phyloP scores from a whole-genome alignment of 2,329 filamentous ascomycete species.

The Colletotrichum chrysophilum region DNA sequence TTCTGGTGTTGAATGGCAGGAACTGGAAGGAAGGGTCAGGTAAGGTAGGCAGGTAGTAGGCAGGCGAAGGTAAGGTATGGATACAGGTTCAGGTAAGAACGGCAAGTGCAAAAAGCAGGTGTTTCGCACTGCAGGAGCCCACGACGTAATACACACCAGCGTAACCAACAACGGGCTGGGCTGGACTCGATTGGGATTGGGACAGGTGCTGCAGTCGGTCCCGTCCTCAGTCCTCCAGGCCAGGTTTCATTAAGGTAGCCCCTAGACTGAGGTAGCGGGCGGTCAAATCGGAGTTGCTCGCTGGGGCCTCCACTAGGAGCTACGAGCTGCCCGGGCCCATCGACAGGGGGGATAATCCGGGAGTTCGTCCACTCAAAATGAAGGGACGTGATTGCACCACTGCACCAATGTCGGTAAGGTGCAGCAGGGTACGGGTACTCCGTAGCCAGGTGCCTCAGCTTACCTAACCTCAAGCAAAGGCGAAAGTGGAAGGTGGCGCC shows the following conservation, averaged over 20 bases:
- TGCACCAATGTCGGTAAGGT: neutral
- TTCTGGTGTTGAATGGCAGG: neutral
- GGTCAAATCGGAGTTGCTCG: conserved; percentile 15
- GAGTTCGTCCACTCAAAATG: conserved; percentile 1
- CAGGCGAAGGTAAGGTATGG: neutral
- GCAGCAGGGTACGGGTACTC: neutral
- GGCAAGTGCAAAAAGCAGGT: conserved; percentile 20
- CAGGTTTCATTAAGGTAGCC: conserved; percentile 21
- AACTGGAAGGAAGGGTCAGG: neutral
- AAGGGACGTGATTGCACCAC: neutral
- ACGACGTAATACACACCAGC: conserved; percentile 21
- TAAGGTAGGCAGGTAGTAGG: conserved; percentile 5
- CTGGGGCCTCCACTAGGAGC: conserved; percentile 7
- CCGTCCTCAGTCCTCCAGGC: conserved; percentile 14
- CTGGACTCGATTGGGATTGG: conserved; percentile 17
- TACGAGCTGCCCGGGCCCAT: neutral
- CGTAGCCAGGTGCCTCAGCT: neutral
- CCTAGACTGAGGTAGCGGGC: conserved; percentile 2
- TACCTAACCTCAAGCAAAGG: neutral
- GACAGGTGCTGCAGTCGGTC: conserved; percentile 1
- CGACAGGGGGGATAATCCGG: conserved; percentile 16
- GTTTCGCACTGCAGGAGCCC: conserved; percentile 18
- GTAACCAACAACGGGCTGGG: conserved; percentile 6
- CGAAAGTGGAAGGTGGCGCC: neutral
- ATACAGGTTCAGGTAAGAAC: neutral